Base-by-base conservation (phyloP, 768 basidiomycete genomes). In the Suillus subaureus region DNA sequence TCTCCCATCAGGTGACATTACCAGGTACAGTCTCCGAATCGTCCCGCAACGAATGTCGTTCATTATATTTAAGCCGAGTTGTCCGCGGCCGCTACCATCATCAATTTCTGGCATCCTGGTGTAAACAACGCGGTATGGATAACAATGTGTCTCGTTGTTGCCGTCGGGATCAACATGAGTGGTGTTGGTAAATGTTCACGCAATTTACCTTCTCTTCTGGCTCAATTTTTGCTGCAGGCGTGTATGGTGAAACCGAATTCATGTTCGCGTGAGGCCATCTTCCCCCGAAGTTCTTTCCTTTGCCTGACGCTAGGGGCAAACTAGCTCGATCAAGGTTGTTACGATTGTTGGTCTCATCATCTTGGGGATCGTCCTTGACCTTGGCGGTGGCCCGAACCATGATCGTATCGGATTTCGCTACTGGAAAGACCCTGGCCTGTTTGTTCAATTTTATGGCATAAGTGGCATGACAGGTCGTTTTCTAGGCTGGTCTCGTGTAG, bases 381-480 rank as follows among this genome's bases (percentile, higher is more conserved):
- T 87, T 6, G 87, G 87, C 35, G 88, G 87, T 43, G 86, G 82
- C 0, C 85, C 87, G 8, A 78, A 78, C 16, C 81, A 82, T 47
- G 84, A 87, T 66, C 80, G 86, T 35, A 76, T 84, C 61, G 87
- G 74, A 0, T 82, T 82, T 68, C 79, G 79, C 2, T 83, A 79
- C 72, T 83, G 80, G 81, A 79, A 75, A 60, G 60, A 87, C 61
- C 89, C 88, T 0, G 89, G 89, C 0, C 84, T 88, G 0, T 85
- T 90, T 69, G 79, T 78, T 1, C 78, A 87, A 66, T 84, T 66
- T 63, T 12, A 77, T 43, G 73, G 70, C 4, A 76, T 79, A 49
- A 62, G 70, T 33, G 88, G 87, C 1, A 63, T 78, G 1, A 80
- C 78, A 47, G 87, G 87, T 26, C 80, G 79, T 33, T 89, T 89